These are phyloP conservation scores for Heimioporus retisporus DNA, from an alignment of 1,284 basidiomycete genomes.

Conservation along the genomic window DNA sequence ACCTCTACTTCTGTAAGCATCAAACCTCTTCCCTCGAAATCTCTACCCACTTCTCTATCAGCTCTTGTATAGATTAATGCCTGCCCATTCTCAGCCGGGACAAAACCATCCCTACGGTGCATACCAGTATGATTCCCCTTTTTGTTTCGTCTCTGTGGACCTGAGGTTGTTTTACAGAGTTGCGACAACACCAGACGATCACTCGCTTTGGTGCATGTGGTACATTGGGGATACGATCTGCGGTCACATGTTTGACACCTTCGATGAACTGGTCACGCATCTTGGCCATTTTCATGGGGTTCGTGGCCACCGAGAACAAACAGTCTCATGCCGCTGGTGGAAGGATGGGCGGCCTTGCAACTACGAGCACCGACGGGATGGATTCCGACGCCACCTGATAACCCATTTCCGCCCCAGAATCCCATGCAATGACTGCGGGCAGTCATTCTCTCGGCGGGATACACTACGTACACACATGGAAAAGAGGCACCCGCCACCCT, in stretches of 20 bases:
- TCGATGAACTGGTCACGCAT: slow-evolving; percentile 15
- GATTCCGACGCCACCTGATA: slow-evolving; percentile 8
- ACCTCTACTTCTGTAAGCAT: background rate
- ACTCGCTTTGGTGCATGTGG: slow-evolving; percentile 15
- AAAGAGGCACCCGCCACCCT: no score
- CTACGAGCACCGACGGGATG: background rate
- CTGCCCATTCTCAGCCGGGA: background rate
- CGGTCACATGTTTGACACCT: background rate
- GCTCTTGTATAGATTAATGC: background rate
- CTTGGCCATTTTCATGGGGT: background rate
- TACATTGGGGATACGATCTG: background rate
- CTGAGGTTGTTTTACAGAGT: background rate
- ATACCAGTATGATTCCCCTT: background rate
- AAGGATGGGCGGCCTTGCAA: background rate
- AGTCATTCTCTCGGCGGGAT: no score
- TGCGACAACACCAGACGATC: background rate
- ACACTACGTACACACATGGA: no score
- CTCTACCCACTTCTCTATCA: no score
- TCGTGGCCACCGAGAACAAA: background rate
- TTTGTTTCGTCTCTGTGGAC: background rate
- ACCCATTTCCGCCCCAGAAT: background rate
- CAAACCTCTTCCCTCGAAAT: background rate
- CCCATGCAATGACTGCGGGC: background rate
- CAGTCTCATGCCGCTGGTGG: slow-evolving; percentile 13
- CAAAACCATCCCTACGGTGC: background rate